phyloP scores from a whole-genome alignment of 106 monocot genomes.

The Allium cepa region DNA sequence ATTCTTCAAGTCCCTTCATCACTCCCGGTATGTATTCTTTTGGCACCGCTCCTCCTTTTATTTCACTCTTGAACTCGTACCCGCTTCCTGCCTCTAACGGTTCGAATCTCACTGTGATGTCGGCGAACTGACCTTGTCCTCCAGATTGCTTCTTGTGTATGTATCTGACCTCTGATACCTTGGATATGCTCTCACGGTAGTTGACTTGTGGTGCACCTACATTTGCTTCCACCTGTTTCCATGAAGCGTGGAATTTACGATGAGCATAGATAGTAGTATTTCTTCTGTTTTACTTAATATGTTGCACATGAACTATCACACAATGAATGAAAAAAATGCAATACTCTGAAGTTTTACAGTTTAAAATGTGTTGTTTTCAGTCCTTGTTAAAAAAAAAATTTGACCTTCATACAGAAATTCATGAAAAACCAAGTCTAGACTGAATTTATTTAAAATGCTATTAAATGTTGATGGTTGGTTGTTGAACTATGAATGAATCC shows the following conservation, averaged over 20 bases:
- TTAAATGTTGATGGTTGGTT: too few species aligned
- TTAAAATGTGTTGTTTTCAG: too few species aligned
- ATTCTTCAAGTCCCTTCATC: conserved; percentile 94
- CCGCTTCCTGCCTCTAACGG: conserved; percentile 80
- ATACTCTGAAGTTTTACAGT: not conserved
- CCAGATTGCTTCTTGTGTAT: conserved; percentile 97
- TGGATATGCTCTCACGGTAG: conserved; percentile 97
- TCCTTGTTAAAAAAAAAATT: too few species aligned
- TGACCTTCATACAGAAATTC: too few species aligned
- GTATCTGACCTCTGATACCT: conserved; percentile 62
- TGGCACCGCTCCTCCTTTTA: conserved; percentile 89
- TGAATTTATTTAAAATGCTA: too few species aligned
- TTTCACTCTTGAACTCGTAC: conserved; percentile 97
- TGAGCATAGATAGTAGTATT: too few species aligned
- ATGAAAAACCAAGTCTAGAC: too few species aligned
- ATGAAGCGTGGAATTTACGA: too few species aligned
- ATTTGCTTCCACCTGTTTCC: conserved; percentile 88
- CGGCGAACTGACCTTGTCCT: conserved; percentile 91
- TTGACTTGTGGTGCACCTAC: conserved; percentile 97
- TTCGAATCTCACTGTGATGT: conserved; percentile 89
- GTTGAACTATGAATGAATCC: too few species aligned
- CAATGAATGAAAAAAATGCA: not conserved
- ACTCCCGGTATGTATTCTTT: conserved; percentile 96
- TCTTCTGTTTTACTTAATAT: not conserved
- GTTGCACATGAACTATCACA: not conserved